These are phyloP conservation scores for Saccharomycopsis amapae DNA, from an alignment of 805 yeast species.

Conservation along the genomic window DNA sequence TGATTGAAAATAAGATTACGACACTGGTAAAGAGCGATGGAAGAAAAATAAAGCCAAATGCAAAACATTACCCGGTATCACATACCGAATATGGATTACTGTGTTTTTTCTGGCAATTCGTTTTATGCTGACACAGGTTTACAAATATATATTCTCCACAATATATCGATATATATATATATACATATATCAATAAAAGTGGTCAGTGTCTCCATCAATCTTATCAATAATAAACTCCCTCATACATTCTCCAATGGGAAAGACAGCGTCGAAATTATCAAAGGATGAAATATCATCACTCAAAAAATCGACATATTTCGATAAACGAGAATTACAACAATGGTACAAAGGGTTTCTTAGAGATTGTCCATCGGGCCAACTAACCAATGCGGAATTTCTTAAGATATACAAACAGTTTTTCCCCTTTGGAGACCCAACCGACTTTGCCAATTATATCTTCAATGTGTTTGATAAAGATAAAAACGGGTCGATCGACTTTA, in stretches of 20 bases:
- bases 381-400: slow-evolving; percentile 79
- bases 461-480: slow-evolving; percentile 80
- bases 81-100: too few species aligned
- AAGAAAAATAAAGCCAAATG: background rate
- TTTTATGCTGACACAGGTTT: too few species aligned
- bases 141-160: too few species aligned
- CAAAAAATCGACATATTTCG: slow-evolving; percentile 83
- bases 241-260: slow-evolving; percentile 93
- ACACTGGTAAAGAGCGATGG: background rate
- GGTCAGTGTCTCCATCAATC: too few species aligned
- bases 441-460: slow-evolving; percentile 82
- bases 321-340: slow-evolving; percentile 89
- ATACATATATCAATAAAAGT: too few species aligned
- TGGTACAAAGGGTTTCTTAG: slow-evolving; percentile 96
- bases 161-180: too few species aligned
- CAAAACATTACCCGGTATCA: too few species aligned
- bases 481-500: slow-evolving; percentile 79
- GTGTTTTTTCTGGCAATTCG: too few species aligned
- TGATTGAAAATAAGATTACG: background rate
- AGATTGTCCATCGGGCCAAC: slow-evolving; percentile 89
- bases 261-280: slow-evolving; percentile 85
- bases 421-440: slow-evolving; percentile 96
- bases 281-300: slow-evolving; percentile 82
- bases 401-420: slow-evolving; percentile 93
- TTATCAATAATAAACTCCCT: too few species aligned